These are phyloP conservation scores for Argentina anserina DNA, from an alignment of 306 rosid genomes.

Conservation along the genomic window DNA sequence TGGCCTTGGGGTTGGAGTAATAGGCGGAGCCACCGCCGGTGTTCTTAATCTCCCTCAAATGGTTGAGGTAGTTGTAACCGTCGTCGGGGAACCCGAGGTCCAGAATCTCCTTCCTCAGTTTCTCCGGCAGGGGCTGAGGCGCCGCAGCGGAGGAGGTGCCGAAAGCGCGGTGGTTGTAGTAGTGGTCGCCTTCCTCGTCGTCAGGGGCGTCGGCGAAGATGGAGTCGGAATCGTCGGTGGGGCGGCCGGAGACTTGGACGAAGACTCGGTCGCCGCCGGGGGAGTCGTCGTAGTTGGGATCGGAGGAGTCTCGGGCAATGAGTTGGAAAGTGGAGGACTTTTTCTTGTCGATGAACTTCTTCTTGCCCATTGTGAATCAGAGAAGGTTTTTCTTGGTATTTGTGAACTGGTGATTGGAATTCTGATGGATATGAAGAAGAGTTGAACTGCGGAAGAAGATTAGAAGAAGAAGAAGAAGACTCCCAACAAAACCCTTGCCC, in stretches of 20 bases:
- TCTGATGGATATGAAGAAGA: too few species aligned
- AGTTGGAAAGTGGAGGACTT: constrained; percentile 67
- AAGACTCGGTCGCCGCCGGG: constrained; percentile 72
- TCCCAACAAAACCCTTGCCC: too few species aligned
- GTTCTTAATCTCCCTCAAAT: constrained; percentile 72
- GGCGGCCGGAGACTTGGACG: constrained; percentile 43
- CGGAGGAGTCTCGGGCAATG: constrained; percentile 74
- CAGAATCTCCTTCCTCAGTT: constrained; percentile 63
- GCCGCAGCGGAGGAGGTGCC: neutral
- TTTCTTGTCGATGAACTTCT: constrained; percentile 81
- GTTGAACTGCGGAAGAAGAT: too few species aligned
- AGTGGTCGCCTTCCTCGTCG: constrained; percentile 32
- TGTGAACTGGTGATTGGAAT: neutral
- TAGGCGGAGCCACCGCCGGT: constrained; percentile 74
- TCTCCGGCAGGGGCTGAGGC: constrained; percentile 41
- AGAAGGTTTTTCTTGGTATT: neutral
- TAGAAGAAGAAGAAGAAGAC: too few species aligned
- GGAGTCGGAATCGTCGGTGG: constrained; percentile 29
- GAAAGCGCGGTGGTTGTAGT: neutral
- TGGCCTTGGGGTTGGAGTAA: constrained; percentile 68
- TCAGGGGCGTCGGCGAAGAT: constrained; percentile 59
- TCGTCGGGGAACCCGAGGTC: constrained; percentile 90
- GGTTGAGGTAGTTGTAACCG: constrained; percentile 79
- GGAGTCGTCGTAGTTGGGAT: constrained; percentile 49
- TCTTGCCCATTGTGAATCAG: constrained; percentile 38